Base-by-base conservation (phyloP, 345 rosid genomes). In the Passiflora organensis region DNA sequence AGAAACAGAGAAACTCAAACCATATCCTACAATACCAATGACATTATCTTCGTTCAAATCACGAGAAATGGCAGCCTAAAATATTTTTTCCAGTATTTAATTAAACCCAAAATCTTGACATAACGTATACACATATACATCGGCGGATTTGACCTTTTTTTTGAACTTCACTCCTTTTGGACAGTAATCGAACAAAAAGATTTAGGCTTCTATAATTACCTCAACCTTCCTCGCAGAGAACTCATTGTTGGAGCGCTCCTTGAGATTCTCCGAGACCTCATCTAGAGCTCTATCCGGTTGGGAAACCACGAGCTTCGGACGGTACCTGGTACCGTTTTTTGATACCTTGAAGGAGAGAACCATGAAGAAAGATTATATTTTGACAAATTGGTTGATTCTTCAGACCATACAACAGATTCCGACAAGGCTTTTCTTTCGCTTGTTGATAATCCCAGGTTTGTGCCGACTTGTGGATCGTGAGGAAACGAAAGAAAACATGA, bases 301-400 rank as follows among this genome's bases (percentile, higher is more conserved):
- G 43, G 14, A 12, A 67, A 74, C 47, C 56, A 70, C 43, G 48
- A 78, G 68, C 69, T 66, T 85, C 1, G 89, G 80, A 32, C 60
- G 73, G 69, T 76, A 88, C 72, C 84, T 81, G 55, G 64, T 67
- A 38, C 94, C 89, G 15, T 60, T 64, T 63, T 79, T 88, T 1
- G 88, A 81, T 48, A 88, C 76, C 79, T 76, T 88, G 60, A 88
- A 88, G 10, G 87, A 81, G 60, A 88, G 70, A 61, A 84, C 94
- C 96, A 81, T 78, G 1, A 19, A 45, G 16, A 4, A 41, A 41
- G 43, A 32, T 22, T 5, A 21, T 22, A 38, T 21, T 12, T 21
- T 6, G 37, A 48, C 43, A 38, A 23, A 17, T 16, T 19, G 54
- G 37, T 14, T 23, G 14, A 61, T 62, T 59, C 73, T 88, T 1